Evolutionary conservation across 1,284 basidiomycete genomes (phyloP).

Genomic region (Apiotrichum mycotoxinovorans): DNA sequence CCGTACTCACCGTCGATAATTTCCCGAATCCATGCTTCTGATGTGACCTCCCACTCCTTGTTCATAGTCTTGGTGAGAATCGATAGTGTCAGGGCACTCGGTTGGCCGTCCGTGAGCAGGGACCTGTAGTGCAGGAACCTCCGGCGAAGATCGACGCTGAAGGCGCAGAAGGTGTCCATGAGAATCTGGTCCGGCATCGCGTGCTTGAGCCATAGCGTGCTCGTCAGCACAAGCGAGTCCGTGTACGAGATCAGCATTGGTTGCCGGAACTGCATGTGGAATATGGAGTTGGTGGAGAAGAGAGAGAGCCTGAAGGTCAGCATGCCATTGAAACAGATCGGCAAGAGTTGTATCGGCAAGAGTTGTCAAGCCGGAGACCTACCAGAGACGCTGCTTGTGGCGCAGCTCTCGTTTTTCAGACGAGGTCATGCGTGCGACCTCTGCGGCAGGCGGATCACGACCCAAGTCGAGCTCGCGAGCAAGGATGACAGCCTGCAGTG

Average conservation of each 20-base stretch:
- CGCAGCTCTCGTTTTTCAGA: conserved; percentile 24
- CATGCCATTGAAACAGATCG: background rate
- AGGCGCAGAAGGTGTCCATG: conserved; percentile 32
- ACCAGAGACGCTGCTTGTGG: conserved; percentile 33
- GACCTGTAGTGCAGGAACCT: conserved; percentile 37
- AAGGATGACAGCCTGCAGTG: conserved; percentile 29
- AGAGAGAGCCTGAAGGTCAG: conserved; percentile 27
- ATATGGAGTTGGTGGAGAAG: conserved; percentile 39
- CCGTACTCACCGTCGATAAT: conserved; percentile 31
- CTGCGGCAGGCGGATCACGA: conserved; percentile 18
- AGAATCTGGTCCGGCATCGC: conserved; percentile 24
- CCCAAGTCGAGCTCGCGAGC: conserved; percentile 37
- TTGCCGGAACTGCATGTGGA: conserved; percentile 42
- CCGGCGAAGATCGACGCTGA: conserved; percentile 32
- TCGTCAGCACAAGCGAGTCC: conserved; percentile 31
- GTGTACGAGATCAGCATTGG: conserved; percentile 36
- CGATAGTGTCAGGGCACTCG: conserved; percentile 29
- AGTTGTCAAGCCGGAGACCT: too few species aligned
- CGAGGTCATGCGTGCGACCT: conserved; percentile 21
- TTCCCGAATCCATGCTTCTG: conserved; percentile 36
- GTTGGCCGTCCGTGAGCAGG: conserved; percentile 24
- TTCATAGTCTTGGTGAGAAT: conserved; percentile 37
- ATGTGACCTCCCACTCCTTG: conserved; percentile 32
- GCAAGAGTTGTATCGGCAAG: too few species aligned
- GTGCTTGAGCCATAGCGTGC: conserved; percentile 27